Conservation (phyloP, 2,329 filamentous ascomycete genomes). For the Cladophialophora bantiana region DNA sequence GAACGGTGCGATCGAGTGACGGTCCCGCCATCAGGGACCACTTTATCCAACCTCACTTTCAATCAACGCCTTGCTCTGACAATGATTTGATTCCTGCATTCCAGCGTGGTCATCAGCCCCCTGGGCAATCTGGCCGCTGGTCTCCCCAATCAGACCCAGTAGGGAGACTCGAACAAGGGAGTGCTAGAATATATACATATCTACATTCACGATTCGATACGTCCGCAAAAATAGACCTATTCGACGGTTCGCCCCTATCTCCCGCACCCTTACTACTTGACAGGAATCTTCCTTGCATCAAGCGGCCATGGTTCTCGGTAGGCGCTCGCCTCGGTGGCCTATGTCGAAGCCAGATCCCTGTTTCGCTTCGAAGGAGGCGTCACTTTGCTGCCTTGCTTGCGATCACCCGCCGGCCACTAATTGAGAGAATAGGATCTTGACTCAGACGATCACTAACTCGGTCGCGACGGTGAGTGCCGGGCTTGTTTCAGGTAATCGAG, state of each 20-base stretch:
- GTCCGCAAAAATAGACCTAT: not conserved
- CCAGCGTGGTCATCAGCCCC: not conserved
- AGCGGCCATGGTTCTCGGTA: not conserved
- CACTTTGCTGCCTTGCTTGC: not conserved
- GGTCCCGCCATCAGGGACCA: not conserved
- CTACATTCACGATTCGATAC: no score
- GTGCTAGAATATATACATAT: not conserved
- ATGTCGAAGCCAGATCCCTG: not conserved
- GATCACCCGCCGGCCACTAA: not conserved
- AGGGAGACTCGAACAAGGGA: not conserved
- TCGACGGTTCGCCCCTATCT: not conserved
- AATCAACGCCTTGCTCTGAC: not conserved
- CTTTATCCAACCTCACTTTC: not conserved
- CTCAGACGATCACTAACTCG: not conserved
- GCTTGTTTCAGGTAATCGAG: no score
- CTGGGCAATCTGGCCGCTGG: not conserved
- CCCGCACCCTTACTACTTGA: not conserved
- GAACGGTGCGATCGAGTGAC: not conserved
- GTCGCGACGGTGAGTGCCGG: no score
- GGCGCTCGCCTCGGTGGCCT: no score
- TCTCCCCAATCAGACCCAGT: not conserved
- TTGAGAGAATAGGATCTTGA: not conserved
- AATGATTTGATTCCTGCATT: not conserved
- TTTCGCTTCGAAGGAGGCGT: not conserved
- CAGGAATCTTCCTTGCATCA: not conserved